Conservation (phyloP, 2,329 filamentous ascomycete genomes). For the Aphanoascus verrucosus region DNA sequence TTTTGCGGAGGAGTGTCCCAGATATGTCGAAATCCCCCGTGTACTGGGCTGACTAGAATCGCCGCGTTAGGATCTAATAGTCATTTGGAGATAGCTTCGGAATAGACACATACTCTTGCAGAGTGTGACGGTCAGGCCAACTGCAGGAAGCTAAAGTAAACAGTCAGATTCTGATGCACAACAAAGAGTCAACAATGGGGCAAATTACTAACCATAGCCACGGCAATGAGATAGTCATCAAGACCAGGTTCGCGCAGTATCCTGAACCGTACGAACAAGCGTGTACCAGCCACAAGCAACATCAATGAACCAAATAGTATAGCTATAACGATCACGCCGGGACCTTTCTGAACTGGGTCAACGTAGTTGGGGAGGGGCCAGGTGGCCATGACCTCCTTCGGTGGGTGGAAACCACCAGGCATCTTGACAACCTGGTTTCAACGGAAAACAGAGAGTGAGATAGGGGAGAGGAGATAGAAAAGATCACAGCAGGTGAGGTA, state of each 20-base stretch:
- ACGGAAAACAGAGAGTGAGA: too few relatives aligned
- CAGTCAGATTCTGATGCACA: background rate
- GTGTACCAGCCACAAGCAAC: background rate
- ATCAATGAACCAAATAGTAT: background rate
- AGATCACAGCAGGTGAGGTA: too few relatives aligned
- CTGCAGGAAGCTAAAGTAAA: conserved; percentile 1
- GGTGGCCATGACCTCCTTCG: background rate
- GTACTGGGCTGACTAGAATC: conserved; percentile 4
- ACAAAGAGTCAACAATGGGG: background rate
- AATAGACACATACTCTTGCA: background rate
- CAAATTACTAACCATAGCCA: background rate
- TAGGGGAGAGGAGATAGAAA: too few relatives aligned
- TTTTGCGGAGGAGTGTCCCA: conserved; percentile 4
- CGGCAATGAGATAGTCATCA: conserved; percentile 7
- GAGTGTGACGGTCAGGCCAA: background rate
- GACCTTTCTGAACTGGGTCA: background rate
- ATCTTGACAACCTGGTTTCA: background rate
- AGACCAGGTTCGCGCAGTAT: conserved; percentile 5
- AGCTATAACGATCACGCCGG: background rate
- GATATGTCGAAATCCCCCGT: conserved; percentile 9
- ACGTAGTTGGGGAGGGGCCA: background rate
- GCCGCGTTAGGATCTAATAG: background rate
- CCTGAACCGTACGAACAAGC: conserved; percentile 5
- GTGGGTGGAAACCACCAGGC: background rate
- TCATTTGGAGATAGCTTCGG: background rate